Evolutionary conservation across 768 basidiomycete species (phyloP).

Genomic region (Leccinellum luteum): DNA sequence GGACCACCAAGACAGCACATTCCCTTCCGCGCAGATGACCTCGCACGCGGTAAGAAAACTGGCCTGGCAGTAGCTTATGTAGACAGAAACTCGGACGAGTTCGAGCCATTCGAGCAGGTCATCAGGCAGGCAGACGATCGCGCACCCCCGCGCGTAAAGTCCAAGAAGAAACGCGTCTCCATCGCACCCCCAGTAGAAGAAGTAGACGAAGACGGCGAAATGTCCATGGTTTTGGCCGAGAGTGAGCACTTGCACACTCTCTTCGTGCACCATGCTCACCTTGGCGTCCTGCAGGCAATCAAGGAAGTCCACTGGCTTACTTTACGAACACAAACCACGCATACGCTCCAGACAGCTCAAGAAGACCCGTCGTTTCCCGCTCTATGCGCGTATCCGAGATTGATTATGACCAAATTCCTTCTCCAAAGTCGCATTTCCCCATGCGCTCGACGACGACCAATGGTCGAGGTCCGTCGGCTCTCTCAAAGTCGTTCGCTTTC

Average conservation of each 20-base stretch:
- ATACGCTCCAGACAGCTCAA: constrained; percentile 36
- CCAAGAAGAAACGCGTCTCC: constrained; percentile 48
- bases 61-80: constrained; percentile 68
- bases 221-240: constrained; percentile 76
- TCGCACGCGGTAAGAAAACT: constrained; percentile 76
- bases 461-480: constrained; percentile 35
- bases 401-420: constrained; percentile 63
- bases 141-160: constrained; percentile 57
- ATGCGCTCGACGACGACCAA: constrained; percentile 33
- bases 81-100: constrained; percentile 74
- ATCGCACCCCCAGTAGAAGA: constrained; percentile 35
- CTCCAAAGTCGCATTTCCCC: constrained; percentile 42
- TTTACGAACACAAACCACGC: constrained; percentile 35
- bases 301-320: constrained; percentile 34
- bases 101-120: constrained; percentile 77
- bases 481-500: constrained; percentile 28
- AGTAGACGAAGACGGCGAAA: constrained; percentile 58
- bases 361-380: constrained; percentile 41
- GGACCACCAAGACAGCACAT: constrained; percentile 65
- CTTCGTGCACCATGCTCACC: constrained; percentile 3
- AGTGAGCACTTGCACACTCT: constrained; percentile 42
- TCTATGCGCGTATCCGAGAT: constrained; percentile 52
- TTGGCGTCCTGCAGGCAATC: constrained; percentile 21
- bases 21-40: constrained; percentile 76
- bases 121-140: constrained; percentile 66